Evolutionary conservation across 441 rosid genomes (phyloP), one percentile per base, ranked within the genome.

Genomic region (Biscutella laevigata): DNA sequence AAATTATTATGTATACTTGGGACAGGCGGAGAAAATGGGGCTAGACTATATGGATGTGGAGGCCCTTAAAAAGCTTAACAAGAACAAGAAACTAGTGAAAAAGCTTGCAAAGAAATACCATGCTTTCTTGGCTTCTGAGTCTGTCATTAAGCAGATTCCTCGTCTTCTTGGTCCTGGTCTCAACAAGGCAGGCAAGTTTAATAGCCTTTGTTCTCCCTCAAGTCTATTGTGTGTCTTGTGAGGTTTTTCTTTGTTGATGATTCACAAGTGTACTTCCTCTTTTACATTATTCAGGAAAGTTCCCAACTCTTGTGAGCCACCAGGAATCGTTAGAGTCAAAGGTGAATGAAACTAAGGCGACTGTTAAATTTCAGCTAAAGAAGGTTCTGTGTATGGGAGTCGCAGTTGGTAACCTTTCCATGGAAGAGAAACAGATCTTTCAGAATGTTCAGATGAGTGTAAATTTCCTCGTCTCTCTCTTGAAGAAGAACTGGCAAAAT

Each of bases 141-240:
- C 96, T 20, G 96, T 91, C 54, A 91, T 91, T 70, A 91, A 91
- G 81, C 96, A 91, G 83, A 91, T 91, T 53, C 98, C 98, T 0
- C 98, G 96, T 74, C 89, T 91, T 56, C 68, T 85, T 17, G 98
- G 98, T 41, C 98, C 98, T 57, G 98, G 98, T 69, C 94, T 91
- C 34, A 91, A 91, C 94, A 91, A 91, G 76, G 98, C 98, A 72
- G 98, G 98, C 81, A 76, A 83, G 98, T 80, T 65, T 33, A 7
- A 8, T 49, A 19, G 22, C 4, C 35, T 10, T 10, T 15, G 11
- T 51, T 52, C 2, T 25, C 4, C 5, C 4, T 34, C 10, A 0
- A 8, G 15, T 10, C n/a, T 12, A 14, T 35, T 15, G 15, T 41
- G 6, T 0, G 13, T 6, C n/a, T 10, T 53, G 2, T 26, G 4